These are phyloP conservation scores for Debaryomyces robertsiae DNA, from an alignment of 1,139 yeast species.

Conservation along the genomic window DNA sequence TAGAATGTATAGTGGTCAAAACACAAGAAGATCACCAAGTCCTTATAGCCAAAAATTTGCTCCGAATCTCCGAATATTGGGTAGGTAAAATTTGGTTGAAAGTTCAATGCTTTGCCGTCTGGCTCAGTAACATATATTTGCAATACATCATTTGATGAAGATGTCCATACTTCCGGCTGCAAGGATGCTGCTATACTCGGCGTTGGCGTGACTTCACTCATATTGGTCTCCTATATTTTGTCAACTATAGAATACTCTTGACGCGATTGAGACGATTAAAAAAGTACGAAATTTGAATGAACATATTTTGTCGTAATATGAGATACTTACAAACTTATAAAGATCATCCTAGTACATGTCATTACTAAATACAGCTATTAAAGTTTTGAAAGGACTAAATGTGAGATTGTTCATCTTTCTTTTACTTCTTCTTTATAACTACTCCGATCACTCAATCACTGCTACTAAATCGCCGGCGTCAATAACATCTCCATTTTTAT, in stretches of 20 bases:
- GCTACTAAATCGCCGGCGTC: slow-evolving; percentile 95
- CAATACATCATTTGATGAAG: slow-evolving; percentile 65
- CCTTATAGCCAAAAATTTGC: slow-evolving; percentile 81
- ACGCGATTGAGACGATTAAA: not conserved
- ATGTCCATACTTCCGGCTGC: slow-evolving; percentile 67
- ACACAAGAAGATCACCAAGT: slow-evolving; percentile 53
- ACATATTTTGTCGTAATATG: not conserved
- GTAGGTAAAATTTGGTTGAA: slow-evolving; percentile 81
- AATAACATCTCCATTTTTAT: slow-evolving; percentile 90
- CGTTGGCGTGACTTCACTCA: slow-evolving; percentile 5
- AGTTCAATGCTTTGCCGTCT: slow-evolving; percentile 54
- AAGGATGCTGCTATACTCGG: slow-evolving; percentile 25
- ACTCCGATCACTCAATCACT: slow-evolving; percentile 48
- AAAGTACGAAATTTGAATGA: not conserved
- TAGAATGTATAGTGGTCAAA: slow-evolving; percentile 49
- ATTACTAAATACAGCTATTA: not conserved
- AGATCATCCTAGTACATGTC: not conserved
- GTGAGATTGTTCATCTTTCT: too few relatives aligned
- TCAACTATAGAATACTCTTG: not conserved
- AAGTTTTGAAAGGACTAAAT: too few relatives aligned
- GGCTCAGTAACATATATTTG: slow-evolving; percentile 56
- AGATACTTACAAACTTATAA: too few relatives aligned
- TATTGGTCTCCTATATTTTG: not conserved
- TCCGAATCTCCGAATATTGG: slow-evolving; percentile 94
- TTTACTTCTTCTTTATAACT: too few relatives aligned